Conservation (phyloP, 768 basidiomycete species). For the Tulasnella sp. region DNA sequence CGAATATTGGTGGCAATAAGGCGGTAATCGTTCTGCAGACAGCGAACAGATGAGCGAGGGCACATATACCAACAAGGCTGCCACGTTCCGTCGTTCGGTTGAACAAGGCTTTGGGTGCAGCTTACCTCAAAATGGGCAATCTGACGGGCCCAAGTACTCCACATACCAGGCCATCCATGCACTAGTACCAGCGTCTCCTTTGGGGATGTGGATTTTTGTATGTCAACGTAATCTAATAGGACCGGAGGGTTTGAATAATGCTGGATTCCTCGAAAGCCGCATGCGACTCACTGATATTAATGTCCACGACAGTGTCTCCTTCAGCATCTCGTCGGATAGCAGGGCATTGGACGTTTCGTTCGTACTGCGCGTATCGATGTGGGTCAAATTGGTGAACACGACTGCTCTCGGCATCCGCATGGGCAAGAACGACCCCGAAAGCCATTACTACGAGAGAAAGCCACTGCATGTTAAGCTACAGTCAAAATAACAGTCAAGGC, state of each 20-base stretch:
- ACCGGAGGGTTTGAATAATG: not conserved
- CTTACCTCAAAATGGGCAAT: conserved; percentile 60
- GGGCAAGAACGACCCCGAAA: not conserved
- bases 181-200: conserved; percentile 58
- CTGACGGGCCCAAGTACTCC: conserved; percentile 71
- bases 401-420: not conserved
- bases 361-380: not conserved
- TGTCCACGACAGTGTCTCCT: not conserved
- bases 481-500: not conserved
- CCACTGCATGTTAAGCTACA: not conserved
- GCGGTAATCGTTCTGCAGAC: conserved; percentile 52
- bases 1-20: conserved; percentile 61
- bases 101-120: not conserved
- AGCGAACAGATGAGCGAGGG: not conserved
- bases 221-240: conserved; percentile 4
- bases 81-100: not conserved
- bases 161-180: conserved; percentile 75
- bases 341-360: not conserved
- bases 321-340: not conserved
- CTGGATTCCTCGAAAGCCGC: not conserved
- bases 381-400: not conserved
- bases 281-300: conserved; percentile 14
- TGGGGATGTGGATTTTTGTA: not conserved
- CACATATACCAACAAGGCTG: not conserved
- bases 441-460: not conserved